These are phyloP conservation scores for Mycosphaerella arachidis DNA, from an alignment of 2,329 filamentous ascomycete species.

Conservation along the genomic window DNA sequence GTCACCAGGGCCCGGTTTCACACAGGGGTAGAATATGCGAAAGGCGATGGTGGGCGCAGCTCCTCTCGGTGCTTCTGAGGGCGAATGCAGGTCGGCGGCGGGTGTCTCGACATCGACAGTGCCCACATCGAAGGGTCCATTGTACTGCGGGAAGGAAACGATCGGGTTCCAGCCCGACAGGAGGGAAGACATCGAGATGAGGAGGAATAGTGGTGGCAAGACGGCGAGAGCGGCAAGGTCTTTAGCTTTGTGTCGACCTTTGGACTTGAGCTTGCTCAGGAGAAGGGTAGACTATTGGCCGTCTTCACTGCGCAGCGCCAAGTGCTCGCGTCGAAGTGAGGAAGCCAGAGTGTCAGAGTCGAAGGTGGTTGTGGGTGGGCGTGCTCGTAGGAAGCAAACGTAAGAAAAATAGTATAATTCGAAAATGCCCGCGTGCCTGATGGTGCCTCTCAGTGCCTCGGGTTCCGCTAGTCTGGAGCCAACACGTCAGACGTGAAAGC, in stretches of 20 bases:
- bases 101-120: constrained; percentile 78
- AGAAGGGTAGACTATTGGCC: not conserved
- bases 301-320: not conserved
- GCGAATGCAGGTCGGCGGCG: constrained; percentile 52
- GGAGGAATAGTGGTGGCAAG: not conserved
- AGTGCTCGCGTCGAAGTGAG: not conserved
- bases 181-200: constrained; percentile 36
- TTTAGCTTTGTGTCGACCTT: not conserved
- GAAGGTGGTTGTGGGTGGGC: not conserved
- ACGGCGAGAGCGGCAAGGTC: not conserved
- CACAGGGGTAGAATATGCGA: constrained; percentile 75
- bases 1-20: constrained; percentile 31
- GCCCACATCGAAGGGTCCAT: constrained; percentile 73
- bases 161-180: constrained; percentile 57
- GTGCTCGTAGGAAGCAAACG: not conserved
- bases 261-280: not conserved
- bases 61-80: constrained; percentile 52
- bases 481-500: not conserved
- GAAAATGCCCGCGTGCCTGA: not conserved
- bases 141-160: constrained; percentile 69
- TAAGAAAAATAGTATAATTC: not conserved
- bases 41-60: constrained; percentile 69
- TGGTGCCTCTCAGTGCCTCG: not conserved
- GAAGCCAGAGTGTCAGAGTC: not conserved
- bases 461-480: too few species aligned